Evolutionary conservation across 2,329 filamentous ascomycete species (phyloP).

Genomic region (Davidsoniella neocaledoniae): DNA sequence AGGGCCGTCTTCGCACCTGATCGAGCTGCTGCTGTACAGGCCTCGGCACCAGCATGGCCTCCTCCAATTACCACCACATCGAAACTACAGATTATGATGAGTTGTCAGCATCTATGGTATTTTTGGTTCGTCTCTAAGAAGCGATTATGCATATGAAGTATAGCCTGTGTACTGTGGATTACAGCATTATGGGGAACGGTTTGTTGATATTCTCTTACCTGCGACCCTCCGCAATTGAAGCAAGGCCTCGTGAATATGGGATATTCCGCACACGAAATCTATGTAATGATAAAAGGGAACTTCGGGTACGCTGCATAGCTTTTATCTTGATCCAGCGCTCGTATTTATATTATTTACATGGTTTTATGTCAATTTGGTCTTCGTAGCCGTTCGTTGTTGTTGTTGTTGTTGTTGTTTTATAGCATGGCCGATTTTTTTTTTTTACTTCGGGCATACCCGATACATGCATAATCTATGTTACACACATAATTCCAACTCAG

Average conservation of each 20-base stretch:
- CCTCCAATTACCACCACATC: conserved; percentile 95
- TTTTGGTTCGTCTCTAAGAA: no score
- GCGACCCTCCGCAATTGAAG: not conserved
- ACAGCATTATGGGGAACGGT: no score
- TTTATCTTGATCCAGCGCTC: not conserved
- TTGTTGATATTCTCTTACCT: not conserved
- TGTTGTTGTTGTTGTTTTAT: no score
- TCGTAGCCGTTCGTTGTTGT: no score
- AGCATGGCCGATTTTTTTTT: no score
- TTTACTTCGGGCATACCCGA: no score
- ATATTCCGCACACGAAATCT: not conserved
- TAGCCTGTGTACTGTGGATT: no score
- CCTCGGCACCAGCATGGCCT: conserved; percentile 89
- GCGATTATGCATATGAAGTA: no score
- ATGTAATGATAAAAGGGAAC: not conserved
- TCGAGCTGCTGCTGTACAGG: conserved; percentile 76
- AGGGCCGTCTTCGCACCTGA: conserved; percentile 78
- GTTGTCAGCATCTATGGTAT: not conserved
- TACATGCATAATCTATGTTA: no score
- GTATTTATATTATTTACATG: no score
- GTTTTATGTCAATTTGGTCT: no score
- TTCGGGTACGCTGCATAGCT: conserved; percentile 1
- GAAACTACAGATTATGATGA: conserved; percentile 28
- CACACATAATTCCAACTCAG: no score
- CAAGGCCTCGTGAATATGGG: conserved; percentile 2